Conservation (phyloP, 192 early-diverging fungal genomes). For the Umbelopsis vinacea region DNA sequence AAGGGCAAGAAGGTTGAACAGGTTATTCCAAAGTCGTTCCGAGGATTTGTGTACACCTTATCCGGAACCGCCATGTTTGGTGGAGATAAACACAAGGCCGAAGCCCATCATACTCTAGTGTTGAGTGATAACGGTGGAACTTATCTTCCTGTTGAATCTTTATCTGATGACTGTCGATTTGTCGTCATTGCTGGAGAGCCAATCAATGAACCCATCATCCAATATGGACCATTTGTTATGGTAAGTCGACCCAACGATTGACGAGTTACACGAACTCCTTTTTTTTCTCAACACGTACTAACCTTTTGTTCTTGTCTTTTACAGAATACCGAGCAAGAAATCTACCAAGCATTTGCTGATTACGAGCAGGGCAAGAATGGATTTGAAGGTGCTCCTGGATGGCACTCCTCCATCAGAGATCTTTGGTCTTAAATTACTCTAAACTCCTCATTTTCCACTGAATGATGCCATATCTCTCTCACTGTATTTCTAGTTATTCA, state of each 20-base stretch:
- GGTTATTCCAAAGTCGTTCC: slow-evolving; percentile 56
- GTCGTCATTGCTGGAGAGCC: slow-evolving; percentile 43
- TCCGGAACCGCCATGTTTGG: slow-evolving; percentile 58
- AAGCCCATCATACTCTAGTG: slow-evolving; percentile 52
- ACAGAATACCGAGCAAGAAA: slow-evolving; percentile 49
- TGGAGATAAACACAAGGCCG: slow-evolving; percentile 34
- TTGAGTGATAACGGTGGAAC: slow-evolving; percentile 42
- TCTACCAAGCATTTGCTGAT: slow-evolving; percentile 57
- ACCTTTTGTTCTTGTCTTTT: not conserved
- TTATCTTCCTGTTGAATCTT: slow-evolving; percentile 42
- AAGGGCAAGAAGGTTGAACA: slow-evolving; percentile 59
- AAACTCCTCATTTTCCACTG: too few species aligned
- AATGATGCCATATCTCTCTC: not conserved
- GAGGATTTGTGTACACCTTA: slow-evolving; percentile 68
- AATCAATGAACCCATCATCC: slow-evolving; percentile 61
- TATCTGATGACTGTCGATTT: slow-evolving; percentile 34
- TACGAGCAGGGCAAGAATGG: slow-evolving; percentile 67
- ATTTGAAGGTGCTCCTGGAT: slow-evolving; percentile 67
- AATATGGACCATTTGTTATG: slow-evolving; percentile 72
- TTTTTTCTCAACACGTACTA: not conserved
- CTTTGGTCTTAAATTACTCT: not conserved
- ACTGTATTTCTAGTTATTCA: slow-evolving; percentile 1
- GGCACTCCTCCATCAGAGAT: slow-evolving; percentile 45
- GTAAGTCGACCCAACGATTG: slow-evolving; percentile 17
- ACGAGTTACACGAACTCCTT: not conserved